Evolutionary conservation across 345 rosid genomes (phyloP), one percentile per base, ranked within the genome.

Genomic region (Cardiospermum halicacabum): DNA sequence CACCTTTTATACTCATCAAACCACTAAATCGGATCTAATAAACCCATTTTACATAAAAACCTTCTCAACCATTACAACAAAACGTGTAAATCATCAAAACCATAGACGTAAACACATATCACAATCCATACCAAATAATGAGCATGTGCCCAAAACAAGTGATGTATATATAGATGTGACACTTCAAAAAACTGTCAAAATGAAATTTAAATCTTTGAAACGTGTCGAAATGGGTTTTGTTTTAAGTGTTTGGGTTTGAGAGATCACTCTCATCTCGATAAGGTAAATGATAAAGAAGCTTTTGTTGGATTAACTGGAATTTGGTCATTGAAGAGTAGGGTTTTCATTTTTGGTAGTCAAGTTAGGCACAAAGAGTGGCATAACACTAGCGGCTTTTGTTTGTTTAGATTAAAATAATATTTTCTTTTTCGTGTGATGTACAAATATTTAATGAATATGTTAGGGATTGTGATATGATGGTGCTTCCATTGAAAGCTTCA

Each of bases 291-390:
- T 37, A 64, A 70, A 34, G 65, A 55, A 26, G 50, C 84, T 74
- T 76, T 76, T 40, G 4, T 4, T 58, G 50, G 64, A 66, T 71
- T 63, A 42, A 69, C 43, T 40, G 19, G 24, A 34, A 27, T 69
- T n/a, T 65, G 65, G 62, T 65, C 49, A 45, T 63, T 58, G 19
- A 50, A 45, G 48, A 30, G 19, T 18, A n/a, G 56, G 22, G 5
- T 57, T 71, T 60, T n/a, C n/a, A n/a, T n/a, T n/a, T 69, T 22
- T 22, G 40, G 28, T 25, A 32, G 60, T 63, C 78, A 76, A 67
- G 77, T 64, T 71, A 72, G 82, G 75, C 39, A 16, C 31, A 13
- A 57, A 25, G 50, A 26, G 49, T 12, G 27, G 11, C 19, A 37
- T 3, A 15, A 9, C 5, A 11, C 43, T 9, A 39, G 43, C 43